Conservation (phyloP, 352 stramenopile genomes). For the Phytophthora hybrid region DNA sequence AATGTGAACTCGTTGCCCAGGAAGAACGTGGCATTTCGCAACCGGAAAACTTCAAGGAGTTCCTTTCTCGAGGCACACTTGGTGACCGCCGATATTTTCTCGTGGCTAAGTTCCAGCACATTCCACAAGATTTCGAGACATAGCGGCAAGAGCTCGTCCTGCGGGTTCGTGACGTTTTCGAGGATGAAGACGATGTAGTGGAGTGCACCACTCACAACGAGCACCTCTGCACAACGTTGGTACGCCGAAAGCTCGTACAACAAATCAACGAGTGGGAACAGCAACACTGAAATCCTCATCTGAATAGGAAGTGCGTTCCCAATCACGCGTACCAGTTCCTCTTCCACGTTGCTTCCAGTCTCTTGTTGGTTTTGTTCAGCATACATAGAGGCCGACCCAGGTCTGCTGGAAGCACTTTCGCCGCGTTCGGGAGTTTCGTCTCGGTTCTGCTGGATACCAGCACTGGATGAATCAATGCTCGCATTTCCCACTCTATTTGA, state of each 20-base stretch:
- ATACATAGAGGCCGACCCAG: not conserved
- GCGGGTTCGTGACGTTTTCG: constrained; percentile 53
- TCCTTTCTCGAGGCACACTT: constrained; percentile 63
- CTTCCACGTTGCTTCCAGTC: constrained; percentile 1
- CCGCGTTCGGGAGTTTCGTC: not conserved
- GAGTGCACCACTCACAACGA: constrained; percentile 71
- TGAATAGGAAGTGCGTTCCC: constrained; percentile 29
- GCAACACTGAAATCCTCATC: constrained; percentile 39
- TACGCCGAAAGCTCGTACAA: constrained; percentile 74
- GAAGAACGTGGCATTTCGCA: constrained; percentile 72
- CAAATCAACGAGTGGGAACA: constrained; percentile 73
- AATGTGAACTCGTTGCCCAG: constrained; percentile 69
- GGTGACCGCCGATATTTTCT: constrained; percentile 52
- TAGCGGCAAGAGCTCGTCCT: constrained; percentile 77
- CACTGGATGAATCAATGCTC: not conserved
- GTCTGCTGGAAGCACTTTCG: not conserved
- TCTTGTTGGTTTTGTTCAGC: constrained; percentile 6
- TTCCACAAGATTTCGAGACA: constrained; percentile 83
- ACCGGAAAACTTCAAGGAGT: constrained; percentile 64
- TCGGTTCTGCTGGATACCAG: not conserved
- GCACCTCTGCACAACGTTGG: constrained; percentile 69
- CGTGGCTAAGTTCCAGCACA: constrained; percentile 70
- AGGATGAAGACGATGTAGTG: constrained; percentile 79
- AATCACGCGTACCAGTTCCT: constrained; percentile 17
- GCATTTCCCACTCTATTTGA: not conserved